phyloP scores from a whole-genome alignment of 768 basidiomycete species.

The Boletus patriciae region DNA sequence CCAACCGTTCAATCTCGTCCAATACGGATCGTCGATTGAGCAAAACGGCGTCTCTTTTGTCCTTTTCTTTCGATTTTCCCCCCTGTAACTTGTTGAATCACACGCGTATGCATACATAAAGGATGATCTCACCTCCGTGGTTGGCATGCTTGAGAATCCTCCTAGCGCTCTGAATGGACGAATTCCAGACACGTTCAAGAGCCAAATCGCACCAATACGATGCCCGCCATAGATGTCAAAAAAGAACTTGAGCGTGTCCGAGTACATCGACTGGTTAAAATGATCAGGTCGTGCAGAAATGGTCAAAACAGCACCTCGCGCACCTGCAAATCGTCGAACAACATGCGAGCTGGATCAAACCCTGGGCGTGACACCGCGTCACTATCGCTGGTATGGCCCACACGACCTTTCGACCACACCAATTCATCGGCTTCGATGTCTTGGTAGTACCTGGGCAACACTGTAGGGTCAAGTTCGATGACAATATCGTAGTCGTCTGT shows the following conservation, averaged over 20 bases:
- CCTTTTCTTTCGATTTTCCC: conserved; percentile 41
- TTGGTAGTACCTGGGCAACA: conserved; percentile 74
- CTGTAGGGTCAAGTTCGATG: conserved; percentile 64
- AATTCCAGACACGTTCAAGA: conserved; percentile 61
- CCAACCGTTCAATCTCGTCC: conserved; percentile 75
- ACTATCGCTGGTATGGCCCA: conserved; percentile 31
- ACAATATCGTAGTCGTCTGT: conserved; percentile 84
- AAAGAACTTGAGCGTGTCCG: conserved; percentile 80
- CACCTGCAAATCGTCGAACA: conserved; percentile 75
- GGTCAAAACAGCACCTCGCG: conserved; percentile 14
- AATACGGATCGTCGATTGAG: conserved; percentile 69
- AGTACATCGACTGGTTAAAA: conserved; percentile 58
- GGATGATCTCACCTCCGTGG: conserved; percentile 30
- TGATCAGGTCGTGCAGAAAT: neutral
- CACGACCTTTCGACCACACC: conserved; percentile 43
- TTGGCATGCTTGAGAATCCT: conserved; percentile 73
- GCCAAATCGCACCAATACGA: conserved; percentile 83
- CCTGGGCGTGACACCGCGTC: conserved; percentile 50
- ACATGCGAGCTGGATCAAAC: conserved; percentile 73
- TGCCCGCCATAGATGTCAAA: conserved; percentile 79
- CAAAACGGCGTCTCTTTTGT: conserved; percentile 55
- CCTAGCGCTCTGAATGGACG: conserved; percentile 79
- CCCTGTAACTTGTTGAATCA: conserved; percentile 18
- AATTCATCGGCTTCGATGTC: conserved; percentile 54
- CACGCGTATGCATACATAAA: neutral